Conservation (phyloP, 768 basidiomycete genomes). For the Amanita exitialis region DNA sequence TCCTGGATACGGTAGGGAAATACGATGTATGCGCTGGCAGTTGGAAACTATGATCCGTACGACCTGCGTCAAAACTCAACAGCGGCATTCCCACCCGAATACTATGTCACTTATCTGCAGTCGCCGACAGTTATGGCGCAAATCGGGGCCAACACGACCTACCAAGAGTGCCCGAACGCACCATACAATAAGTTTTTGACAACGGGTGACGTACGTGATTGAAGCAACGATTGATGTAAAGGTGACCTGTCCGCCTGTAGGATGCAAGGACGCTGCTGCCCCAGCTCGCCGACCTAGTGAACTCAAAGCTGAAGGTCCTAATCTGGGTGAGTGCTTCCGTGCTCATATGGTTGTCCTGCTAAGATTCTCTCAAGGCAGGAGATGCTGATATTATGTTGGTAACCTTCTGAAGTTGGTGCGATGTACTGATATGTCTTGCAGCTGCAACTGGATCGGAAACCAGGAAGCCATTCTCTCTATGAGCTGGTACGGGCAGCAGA, state of each 20-base stretch:
- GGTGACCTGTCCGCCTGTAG: slow-evolving; percentile 15
- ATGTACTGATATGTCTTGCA: slow-evolving; percentile 8
- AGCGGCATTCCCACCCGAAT: slow-evolving; percentile 45
- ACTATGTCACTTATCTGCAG: slow-evolving; percentile 37
- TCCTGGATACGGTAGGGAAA: slow-evolving; percentile 21
- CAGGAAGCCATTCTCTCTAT: slow-evolving; percentile 32
- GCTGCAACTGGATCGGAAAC: slow-evolving; percentile 39
- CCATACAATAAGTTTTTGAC: slow-evolving; percentile 29
- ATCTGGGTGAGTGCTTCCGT: slow-evolving; percentile 29
- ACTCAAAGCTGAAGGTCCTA: slow-evolving; percentile 29
- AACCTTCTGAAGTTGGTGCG: background rate
- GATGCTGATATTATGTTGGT: slow-evolving; percentile 44
- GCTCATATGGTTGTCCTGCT: slow-evolving; percentile 11
- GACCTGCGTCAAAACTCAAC: slow-evolving; percentile 50
- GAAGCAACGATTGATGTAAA: background rate
- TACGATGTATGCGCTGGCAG: slow-evolving; percentile 39
- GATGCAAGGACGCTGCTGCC: slow-evolving; percentile 46
- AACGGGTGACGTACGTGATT: slow-evolving; percentile 45
- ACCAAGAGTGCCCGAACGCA: slow-evolving; percentile 37
- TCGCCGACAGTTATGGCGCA: slow-evolving; percentile 22
- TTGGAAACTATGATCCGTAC: slow-evolving; percentile 41
- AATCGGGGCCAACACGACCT: slow-evolving; percentile 45
- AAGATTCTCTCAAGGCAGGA: slow-evolving; percentile 23
- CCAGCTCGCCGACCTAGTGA: slow-evolving; percentile 33
- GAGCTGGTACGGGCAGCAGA: slow-evolving; percentile 34